A percentile compares a stretch with the other conserved stretches of the same genome.
These are phyloP conservation scores for Aspergillus quadricinctus DNA, from an alignment of 2,329 filamentous ascomycete species.

Conservation along the genomic window DNA sequence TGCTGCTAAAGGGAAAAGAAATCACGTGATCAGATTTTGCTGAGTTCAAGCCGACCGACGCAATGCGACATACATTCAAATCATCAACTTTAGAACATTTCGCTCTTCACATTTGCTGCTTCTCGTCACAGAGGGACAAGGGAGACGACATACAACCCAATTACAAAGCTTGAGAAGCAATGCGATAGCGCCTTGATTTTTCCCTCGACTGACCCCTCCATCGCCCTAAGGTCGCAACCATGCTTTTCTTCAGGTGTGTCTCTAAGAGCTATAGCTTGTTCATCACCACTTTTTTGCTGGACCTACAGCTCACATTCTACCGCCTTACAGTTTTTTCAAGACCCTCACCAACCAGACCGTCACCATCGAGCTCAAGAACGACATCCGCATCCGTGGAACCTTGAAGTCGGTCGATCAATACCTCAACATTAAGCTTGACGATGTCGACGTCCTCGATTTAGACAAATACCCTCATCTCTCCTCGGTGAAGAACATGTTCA, in stretches of 20 bases:
- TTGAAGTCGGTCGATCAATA: slow-evolving; percentile 98
- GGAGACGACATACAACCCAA: neutral
- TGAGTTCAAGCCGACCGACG: neutral
- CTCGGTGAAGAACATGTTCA: slow-evolving; percentile 93
- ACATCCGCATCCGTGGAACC: slow-evolving; percentile 92
- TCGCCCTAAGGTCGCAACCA: slow-evolving; percentile 24
- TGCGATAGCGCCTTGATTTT: slow-evolving; percentile 7
- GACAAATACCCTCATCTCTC: slow-evolving; percentile 89
- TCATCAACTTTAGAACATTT: neutral
- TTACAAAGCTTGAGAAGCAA: slow-evolving; percentile 2
- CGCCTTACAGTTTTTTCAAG: slow-evolving; percentile 78
- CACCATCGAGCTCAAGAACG: slow-evolving; percentile 98
- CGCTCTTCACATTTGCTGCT: neutral
- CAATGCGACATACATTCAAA: neutral
- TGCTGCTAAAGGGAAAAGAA: neutral
- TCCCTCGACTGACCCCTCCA: neutral
- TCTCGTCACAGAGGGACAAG: neutral
- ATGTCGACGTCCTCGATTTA: slow-evolving; percentile 89
- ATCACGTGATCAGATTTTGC: neutral
- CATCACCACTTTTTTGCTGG: neutral
- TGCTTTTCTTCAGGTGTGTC: slow-evolving; percentile 52
- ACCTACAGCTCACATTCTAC: neutral
- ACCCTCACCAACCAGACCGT: slow-evolving; percentile 96
- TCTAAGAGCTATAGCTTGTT: neutral
- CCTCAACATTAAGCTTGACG: slow-evolving; percentile 97